Percentiles rank a stretch among this genome's conserved stretches.
Conservation (phyloP, 2,329 filamentous ascomycete species). For the Phyllosticta paracitricarpa region DNA sequence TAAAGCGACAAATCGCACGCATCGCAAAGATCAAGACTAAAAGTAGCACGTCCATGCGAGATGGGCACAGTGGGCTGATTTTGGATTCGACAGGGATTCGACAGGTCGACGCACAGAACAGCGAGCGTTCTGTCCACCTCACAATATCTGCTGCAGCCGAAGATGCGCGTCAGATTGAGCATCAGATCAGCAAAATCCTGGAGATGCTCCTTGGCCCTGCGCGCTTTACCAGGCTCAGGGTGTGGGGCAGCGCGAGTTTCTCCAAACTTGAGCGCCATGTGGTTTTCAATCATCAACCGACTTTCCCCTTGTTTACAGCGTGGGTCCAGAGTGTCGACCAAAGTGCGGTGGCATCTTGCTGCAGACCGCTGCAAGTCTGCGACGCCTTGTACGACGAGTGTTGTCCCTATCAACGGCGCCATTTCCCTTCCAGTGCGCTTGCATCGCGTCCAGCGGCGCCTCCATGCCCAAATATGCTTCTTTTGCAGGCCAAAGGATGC, state of each 20-base stretch:
- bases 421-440: slow-evolving; percentile 6
- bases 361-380: neutral
- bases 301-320: neutral
- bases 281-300: neutral
- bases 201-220: neutral
- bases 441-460: neutral
- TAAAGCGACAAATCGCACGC: neutral
- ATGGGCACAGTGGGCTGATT: neutral
- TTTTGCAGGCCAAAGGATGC: neutral
- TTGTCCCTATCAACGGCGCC: neutral
- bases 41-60: neutral
- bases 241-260: neutral
- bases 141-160: neutral
- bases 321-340: neutral
- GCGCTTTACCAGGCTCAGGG: neutral
- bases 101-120: neutral
- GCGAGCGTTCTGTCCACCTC: neutral
- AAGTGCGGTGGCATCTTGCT: neutral
- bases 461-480: neutral
- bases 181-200: neutral
- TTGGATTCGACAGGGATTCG: neutral
- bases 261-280: neutral
- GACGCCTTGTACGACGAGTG: neutral
- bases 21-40: neutral
- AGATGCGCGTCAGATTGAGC: neutral